Conservation (phyloP, 768 basidiomycete species). For the Leccinum longicurvipes region DNA sequence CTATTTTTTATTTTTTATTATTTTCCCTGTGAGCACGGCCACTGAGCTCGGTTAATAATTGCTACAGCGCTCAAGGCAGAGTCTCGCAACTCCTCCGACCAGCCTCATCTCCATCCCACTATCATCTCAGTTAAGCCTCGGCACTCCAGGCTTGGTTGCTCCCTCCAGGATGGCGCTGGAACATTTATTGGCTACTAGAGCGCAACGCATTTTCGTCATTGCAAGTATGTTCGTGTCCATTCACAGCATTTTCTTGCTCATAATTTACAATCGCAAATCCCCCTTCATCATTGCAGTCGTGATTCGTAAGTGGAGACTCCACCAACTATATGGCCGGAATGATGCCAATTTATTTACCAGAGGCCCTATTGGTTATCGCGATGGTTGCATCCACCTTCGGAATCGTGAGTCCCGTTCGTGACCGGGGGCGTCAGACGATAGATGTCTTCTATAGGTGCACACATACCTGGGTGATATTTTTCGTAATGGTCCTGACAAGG, state of each 20-base stretch:
- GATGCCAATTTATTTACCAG: constrained; percentile 35
- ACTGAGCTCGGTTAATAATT: background rate
- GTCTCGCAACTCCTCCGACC: background rate
- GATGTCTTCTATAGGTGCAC: constrained; percentile 44
- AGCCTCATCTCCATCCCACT: constrained; percentile 2
- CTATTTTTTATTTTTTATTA: no score
- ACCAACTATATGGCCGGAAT: background rate
- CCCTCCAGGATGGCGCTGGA: constrained; percentile 59
- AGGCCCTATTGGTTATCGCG: constrained; percentile 69
- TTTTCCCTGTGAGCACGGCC: background rate
- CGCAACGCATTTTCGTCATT: constrained; percentile 67
- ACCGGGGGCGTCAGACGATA: background rate
- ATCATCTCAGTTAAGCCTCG: constrained; percentile 12
- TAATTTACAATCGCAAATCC: constrained; percentile 6
- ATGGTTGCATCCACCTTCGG: constrained; percentile 74
- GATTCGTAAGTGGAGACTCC: constrained; percentile 51
- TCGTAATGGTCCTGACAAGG: constrained; percentile 48
- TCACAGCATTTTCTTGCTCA: constrained; percentile 2
- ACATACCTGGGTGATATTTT: constrained; percentile 24
- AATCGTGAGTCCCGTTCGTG: constrained; percentile 41
- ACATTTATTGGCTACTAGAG: constrained; percentile 66
- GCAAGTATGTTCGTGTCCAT: constrained; percentile 50
- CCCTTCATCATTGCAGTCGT: constrained; percentile 38
- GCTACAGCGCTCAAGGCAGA: background rate
- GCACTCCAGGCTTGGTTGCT: constrained; percentile 11